Evolutionary conservation across 2,329 filamentous ascomycete genomes (phyloP), one percentile per base, ranked within the genome.

Genomic region (Venturia nashicola): DNA sequence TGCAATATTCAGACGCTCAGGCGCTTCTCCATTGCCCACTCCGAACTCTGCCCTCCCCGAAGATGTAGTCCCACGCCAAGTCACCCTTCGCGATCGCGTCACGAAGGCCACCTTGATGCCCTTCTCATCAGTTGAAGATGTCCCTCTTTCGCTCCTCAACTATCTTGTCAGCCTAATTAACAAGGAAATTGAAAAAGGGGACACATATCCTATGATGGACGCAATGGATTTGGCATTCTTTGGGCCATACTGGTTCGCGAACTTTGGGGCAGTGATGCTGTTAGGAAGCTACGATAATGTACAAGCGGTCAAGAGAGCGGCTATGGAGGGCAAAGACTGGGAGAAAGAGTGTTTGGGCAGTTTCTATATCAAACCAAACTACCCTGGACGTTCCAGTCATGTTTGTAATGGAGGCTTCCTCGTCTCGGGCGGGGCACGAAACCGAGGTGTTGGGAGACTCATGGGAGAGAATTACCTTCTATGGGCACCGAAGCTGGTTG

Each of bases 351-450:
- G 91, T 70, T 78, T 96, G 54, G 91, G 91, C 65, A 95, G 90
- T 76, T 96, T 96, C 76, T 95, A 94, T 76, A 89, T 96, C 80
- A 92, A 94, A 77, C 91, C 91, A 59, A 96, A 96, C 75, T 96
- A 96, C 74, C 91, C 91, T 0, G 91, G 91, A 59, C 83, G 91
- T 65, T 94, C 89, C 76, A 94, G 89, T 75, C 91, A 96, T 78
- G 85, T 96, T 61, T 96, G 90, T 79, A 84, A 88, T 82, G 76
- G 76, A n/a, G 77, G 77, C 6, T 81, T 81, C 66, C 68, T 81
- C 59, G 78, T 80, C 66, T 79, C 78, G 4, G 76, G 80, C 65
- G 76, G 73, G 11, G 74, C 74, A 34, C 72, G 78, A 14, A 79
- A 80, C 68, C 72, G 77, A 57, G 79, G 79, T 65, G 79, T 81